Evolutionary conservation across 1,284 basidiomycete species (phyloP), one percentile per base, ranked within the genome.

Genomic region (Tranzscheliella williamsii): DNA sequence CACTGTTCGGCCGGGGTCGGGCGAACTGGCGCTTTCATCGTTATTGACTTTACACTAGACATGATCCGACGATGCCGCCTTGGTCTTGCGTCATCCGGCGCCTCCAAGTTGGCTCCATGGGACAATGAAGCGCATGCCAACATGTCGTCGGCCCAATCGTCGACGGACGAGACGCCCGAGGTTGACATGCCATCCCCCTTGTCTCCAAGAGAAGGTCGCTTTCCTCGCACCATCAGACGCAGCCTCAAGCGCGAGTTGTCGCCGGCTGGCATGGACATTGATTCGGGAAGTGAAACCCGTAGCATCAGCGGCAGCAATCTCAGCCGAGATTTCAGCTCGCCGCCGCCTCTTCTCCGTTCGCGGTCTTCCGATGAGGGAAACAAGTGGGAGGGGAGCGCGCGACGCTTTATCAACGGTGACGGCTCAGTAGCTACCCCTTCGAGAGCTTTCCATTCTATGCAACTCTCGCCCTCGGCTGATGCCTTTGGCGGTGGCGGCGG

Each of bases 1-100:
- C 75, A 77, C 48, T 77, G 75, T 43, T 77, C 75, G n/a, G 75
- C 75, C 3, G 75, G 75, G 15, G 71, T 76, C 1, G 75, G 75
- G 11, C 53, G 75, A 4, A 72, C 73, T 12, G 75, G 75, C 30
- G 65, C 75, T 0, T 73, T 68, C 38, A 63, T 77, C 24, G 64
- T 70, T 15, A 69, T 76, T 18, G 70, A 77, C 34, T 40, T 67
- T 1, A 60, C 67, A 6, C 51, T 75, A 9, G 58, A 71, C 32
- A 64, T 70, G 15, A 55, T 75, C 21, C 55, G 63, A 9, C 32
- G 60, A n/a, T 42, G 52, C 4, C 42, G 65, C 15, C n/a, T n/a
- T n/a, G n/a, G n/a, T n/a, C 38, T 47, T 17, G 40, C 54, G 11
- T 22, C 21, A 6, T 11, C 9, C 9, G 35, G 35, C 21, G 18